Evolutionary conservation across 2,329 filamentous ascomycete species (phyloP).

Genomic region (Ascochyta clinopodiicola): DNA sequence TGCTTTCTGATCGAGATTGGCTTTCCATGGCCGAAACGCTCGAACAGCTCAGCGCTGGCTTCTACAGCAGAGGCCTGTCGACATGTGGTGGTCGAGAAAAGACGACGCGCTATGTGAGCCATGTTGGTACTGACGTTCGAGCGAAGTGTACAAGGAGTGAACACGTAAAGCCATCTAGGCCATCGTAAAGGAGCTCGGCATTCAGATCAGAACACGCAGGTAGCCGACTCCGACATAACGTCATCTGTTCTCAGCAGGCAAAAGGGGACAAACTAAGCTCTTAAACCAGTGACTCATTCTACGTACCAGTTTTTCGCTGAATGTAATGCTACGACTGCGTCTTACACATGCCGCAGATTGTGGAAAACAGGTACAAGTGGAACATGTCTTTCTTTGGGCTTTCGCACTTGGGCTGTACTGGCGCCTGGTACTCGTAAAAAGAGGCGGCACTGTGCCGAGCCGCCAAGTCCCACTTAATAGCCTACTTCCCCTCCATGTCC

Average conservation of each 20-base stretch:
- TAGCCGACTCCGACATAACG: constrained; percentile 32
- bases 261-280: neutral
- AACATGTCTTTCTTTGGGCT: neutral
- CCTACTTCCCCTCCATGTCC: constrained; percentile 27
- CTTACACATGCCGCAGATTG: too few species aligned
- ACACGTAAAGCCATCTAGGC: neutral
- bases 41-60: constrained; percentile 40
- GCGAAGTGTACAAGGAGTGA: neutral
- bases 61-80: constrained; percentile 34
- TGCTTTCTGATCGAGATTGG: constrained; percentile 41
- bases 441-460: constrained; percentile 18
- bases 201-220: neutral
- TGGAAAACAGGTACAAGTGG: too few species aligned
- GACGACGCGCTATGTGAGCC: constrained; percentile 26
- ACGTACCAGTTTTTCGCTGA: neutral
- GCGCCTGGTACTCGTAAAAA: neutral
- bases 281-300: neutral
- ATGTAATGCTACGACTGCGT: neutral
- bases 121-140: constrained; percentile 12
- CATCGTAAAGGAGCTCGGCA: neutral
- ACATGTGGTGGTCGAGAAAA: constrained; percentile 25
- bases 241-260: constrained; percentile 2
- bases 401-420: neutral
- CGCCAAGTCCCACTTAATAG: constrained; percentile 23
- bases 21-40: constrained; percentile 35